Evolutionary conservation across 2,329 filamentous ascomycete species (phyloP), one percentile per base, ranked within the genome.

Genomic region (Bertia moriformis): DNA sequence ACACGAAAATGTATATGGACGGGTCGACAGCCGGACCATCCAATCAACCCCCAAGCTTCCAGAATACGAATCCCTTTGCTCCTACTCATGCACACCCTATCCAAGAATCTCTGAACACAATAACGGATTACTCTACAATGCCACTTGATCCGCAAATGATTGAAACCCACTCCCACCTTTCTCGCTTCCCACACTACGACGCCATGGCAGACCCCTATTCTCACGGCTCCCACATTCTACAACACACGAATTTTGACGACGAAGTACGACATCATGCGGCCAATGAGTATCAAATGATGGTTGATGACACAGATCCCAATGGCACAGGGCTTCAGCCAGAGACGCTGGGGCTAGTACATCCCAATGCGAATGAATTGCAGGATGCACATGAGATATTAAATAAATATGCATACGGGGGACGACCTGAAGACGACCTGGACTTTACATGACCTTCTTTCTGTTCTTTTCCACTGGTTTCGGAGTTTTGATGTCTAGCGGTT

Each of bases 111-210:
- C 51, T 57, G 29, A 53, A 57, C 35, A 48, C 55, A 17, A 58
- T 65, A 43, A 46, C 54, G 14, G 53, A 59, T 19, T 65, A 62
- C 41, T 54, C 63, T 42, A 60, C 65, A 19, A 60, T 73, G 53
- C 69, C 70, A 2, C 61, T 76, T 3, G 71, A 76, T 42, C 71
- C 71, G 3, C 69, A 70, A 22, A 69, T 76, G 32, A 73, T 74
- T 42, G 60, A 63, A 41, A 52, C 64, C 24, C 57, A 65, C 39
- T 51, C 58, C 17, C 59, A 61, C 37, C 49, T 62, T 4, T 12
- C 10, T 7, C 10, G 32, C 7, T 35, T 12, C 32, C 32, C 10
- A 7, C 15, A 13, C 10, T 15, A 35, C 10, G 15, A 35, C 15
- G 32, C 12, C 10, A 35, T 35, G 32, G 12, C 32, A 7, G 32